Evolutionary conservation across 2,329 filamentous ascomycete species (phyloP), one percentile per base, ranked within the genome.

Genomic region (Cladophialophora bantiana): DNA sequence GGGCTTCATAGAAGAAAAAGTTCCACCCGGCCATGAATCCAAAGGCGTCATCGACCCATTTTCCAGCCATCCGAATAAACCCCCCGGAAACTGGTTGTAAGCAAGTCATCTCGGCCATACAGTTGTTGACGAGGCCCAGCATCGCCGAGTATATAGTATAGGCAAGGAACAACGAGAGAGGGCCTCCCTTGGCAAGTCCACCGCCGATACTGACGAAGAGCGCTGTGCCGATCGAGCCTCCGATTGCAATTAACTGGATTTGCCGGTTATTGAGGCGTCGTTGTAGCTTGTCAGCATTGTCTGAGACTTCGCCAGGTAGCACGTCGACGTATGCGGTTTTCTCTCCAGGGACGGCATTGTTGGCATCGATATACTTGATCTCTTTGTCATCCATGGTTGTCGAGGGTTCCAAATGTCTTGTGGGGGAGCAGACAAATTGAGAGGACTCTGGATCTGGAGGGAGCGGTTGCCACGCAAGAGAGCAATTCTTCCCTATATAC

Each of bases 191-290:
- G 32, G 75, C 73, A 15, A 81, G 71, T 54, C 76, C 79, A 5
- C 70, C 71, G 15, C 78, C 78, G 60, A 80, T 80, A 68, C 74
- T 76, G 45, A 80, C 76, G 66, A 79, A 79, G 9, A 81, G 72
- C 13, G 76, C 77, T 0, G 75, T 78, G 52, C 78, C 77, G 36
- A 81, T 78, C 2, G 77, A 77, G 20, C 79, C 79, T 20, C 79
- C 79, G 53, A 80, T 80, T 34, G 78, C 79, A 55, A 81, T 86
- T 40, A 87, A 79, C 75, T 87, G 85, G 72, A 87, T 85, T 71
- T 86, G 83, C 60, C 84, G 80, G 73, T 86, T 86, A 70, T 81
- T 80, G 53, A 86, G 80, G 55, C 81, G 80, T 54, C 84, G 82
- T 55, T 85, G 82, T 4, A 82, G 77, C 10, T 73, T 67, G 67